These are phyloP conservation scores for Blastocystis sp. DNA, from an alignment of 352 stramenopile genomes.

Conservation along the genomic window DNA sequence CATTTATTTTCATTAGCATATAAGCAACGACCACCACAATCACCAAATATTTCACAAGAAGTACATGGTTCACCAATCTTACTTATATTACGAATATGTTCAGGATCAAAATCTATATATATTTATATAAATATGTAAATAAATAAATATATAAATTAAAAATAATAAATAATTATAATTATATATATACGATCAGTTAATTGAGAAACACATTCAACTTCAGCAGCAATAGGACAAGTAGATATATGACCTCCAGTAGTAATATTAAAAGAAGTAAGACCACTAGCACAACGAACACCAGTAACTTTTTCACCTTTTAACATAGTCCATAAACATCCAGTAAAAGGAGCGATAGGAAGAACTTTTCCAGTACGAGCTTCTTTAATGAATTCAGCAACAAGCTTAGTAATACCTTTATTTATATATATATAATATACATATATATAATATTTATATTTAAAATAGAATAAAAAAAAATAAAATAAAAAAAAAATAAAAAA, in stretches of 20 bases:
- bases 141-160: too few relatives aligned
- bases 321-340: conserved; percentile 36
- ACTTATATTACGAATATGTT: conserved; percentile 41
- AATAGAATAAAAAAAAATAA: too few relatives aligned
- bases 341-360: conserved; percentile 43
- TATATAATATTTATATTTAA: too few relatives aligned
- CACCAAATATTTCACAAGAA: conserved; percentile 44
- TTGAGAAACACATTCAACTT: conserved; percentile 41
- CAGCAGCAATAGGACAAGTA: conserved; percentile 43
- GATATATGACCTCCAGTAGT: conserved; percentile 43
- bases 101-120: conserved; percentile 40
- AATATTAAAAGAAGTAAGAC: conserved; percentile 44
- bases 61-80: conserved; percentile 41
- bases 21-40: conserved; percentile 44
- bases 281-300: conserved; percentile 42
- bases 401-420: conserved; percentile 42
- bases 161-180: too few relatives aligned
- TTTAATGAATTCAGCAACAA: conserved; percentile 41
- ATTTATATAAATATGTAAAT: too few relatives aligned
- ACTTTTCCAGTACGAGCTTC: conserved; percentile 40
- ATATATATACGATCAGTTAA: conserved; percentile 39
- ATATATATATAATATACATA: too few relatives aligned
- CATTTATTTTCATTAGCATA: conserved; percentile 48
- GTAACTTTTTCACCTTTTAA: conserved; percentile 41
- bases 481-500: too few relatives aligned